A percentile compares a stretch with the other conserved stretches of the same genome.
Evolutionary conservation across 495 filamentous ascomycete genomes (phyloP).

Genomic region (Lasiosphaeria miniovina): DNA sequence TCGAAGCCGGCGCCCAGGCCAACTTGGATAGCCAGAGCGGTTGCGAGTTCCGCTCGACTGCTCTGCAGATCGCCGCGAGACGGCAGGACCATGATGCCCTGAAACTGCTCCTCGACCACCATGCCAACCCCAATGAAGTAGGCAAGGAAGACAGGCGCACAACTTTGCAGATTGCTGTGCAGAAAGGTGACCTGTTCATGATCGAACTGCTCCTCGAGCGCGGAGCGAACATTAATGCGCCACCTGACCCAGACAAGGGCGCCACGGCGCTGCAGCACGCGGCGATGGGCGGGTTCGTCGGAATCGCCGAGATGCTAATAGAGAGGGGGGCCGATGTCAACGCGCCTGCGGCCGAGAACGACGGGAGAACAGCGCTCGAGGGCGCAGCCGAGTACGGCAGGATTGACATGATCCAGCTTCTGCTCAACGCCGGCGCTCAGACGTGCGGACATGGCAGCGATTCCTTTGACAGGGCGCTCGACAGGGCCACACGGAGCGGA

Average conservation of each 20-base stretch:
- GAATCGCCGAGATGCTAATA: not conserved
- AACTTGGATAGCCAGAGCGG: too few species aligned
- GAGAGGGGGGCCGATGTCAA: constrained; percentile 2
- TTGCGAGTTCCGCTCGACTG: not conserved
- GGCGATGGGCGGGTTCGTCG: not conserved
- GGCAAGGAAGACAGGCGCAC: not conserved
- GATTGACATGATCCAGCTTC: constrained; percentile 3
- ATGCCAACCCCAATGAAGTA: not conserved
- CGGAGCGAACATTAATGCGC: not conserved
- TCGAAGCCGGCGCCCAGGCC: too few species aligned
- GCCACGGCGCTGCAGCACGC: not conserved
- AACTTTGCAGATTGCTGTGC: not conserved
- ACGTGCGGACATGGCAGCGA: not conserved
- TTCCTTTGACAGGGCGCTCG: constrained; percentile 1
- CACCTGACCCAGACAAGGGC: not conserved
- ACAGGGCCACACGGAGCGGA: not conserved
- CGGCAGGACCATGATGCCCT: not conserved
- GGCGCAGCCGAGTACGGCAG: not conserved
- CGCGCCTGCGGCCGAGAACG: not conserved
- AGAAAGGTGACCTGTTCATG: not conserved
- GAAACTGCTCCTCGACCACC: not conserved
- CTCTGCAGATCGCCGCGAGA: not conserved
- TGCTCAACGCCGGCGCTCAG: not conserved
- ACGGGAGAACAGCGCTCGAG: not conserved
- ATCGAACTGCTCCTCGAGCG: not conserved